Evolutionary conservation across 768 basidiomycete genomes (phyloP).

Genomic region (Mycena crocata): DNA sequence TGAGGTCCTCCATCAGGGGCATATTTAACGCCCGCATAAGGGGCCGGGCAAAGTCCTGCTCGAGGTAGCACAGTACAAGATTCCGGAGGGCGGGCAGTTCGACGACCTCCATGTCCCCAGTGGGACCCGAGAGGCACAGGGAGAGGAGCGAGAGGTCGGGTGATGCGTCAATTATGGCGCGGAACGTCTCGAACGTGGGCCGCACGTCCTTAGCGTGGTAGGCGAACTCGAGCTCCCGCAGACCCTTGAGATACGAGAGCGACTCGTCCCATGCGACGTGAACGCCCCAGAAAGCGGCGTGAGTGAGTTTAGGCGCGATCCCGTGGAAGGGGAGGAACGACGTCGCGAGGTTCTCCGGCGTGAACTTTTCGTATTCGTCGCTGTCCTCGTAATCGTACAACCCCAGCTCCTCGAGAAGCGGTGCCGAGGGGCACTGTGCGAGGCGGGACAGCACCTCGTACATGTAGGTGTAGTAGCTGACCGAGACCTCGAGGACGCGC

Average conservation of each 20-base stretch:
- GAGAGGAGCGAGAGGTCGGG: constrained; percentile 65
- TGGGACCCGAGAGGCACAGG: constrained; percentile 69
- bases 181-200: constrained; percentile 67
- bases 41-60: constrained; percentile 49
- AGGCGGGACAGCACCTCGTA: constrained; percentile 55
- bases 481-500: constrained; percentile 61
- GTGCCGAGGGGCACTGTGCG: constrained; percentile 58
- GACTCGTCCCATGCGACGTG: constrained; percentile 74
- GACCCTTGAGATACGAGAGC: constrained; percentile 54
- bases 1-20: constrained; percentile 55
- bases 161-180: constrained; percentile 61
- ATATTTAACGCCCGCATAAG: constrained; percentile 53
- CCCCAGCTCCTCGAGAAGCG: constrained; percentile 63
- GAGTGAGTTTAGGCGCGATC: constrained; percentile 62
- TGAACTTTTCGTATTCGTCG: constrained; percentile 53
- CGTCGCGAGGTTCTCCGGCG: constrained; percentile 51
- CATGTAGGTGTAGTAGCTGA: constrained; percentile 60
- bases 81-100: constrained; percentile 53
- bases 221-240: constrained; percentile 67
- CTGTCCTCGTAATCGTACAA: constrained; percentile 67
- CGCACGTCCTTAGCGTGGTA: constrained; percentile 74
- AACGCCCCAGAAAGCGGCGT: constrained; percentile 72
- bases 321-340: constrained; percentile 64
- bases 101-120: constrained; percentile 50
- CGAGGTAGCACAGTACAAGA: constrained; percentile 55